Percentiles rank a stretch among this genome's conserved stretches.
These are phyloP conservation scores for Trichomonas gallinae DNA, from an alignment of 208 protist genomes.

Conservation along the genomic window DNA sequence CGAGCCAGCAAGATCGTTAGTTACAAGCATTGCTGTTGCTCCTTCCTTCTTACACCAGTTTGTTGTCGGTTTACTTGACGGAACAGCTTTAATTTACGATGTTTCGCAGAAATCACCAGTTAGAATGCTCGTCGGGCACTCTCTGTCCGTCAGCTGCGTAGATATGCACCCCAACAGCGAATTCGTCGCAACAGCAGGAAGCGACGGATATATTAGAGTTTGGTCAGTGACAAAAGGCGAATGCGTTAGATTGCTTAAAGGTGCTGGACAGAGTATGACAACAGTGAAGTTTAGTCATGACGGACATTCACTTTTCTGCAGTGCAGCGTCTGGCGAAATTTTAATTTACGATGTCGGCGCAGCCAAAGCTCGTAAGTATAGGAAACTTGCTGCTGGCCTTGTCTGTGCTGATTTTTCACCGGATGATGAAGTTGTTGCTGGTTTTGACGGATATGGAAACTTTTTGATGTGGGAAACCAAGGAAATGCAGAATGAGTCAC, in stretches of 20 bases:
- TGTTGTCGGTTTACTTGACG: background rate
- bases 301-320: background rate
- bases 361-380: background rate
- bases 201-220: background rate
- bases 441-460: background rate
- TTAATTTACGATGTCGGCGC: background rate
- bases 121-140: background rate
- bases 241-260: background rate
- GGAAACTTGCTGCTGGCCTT: background rate
- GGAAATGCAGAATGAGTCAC: background rate
- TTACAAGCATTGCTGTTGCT: background rate
- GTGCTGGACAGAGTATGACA: background rate
- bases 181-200: background rate
- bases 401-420: background rate
- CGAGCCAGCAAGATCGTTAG: background rate
- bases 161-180: background rate
- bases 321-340: background rate
- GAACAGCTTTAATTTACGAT: background rate
- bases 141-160: background rate
- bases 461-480: constrained; percentile 11
- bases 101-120: background rate
- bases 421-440: background rate
- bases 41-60: background rate
- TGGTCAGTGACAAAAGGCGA: background rate
- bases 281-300: background rate